Percentiles rank a stretch among this genome's conserved stretches.
These are phyloP conservation scores for Gnaphalium uliginosum DNA, from an alignment of 129 eudicot species.

Conservation along the genomic window DNA sequence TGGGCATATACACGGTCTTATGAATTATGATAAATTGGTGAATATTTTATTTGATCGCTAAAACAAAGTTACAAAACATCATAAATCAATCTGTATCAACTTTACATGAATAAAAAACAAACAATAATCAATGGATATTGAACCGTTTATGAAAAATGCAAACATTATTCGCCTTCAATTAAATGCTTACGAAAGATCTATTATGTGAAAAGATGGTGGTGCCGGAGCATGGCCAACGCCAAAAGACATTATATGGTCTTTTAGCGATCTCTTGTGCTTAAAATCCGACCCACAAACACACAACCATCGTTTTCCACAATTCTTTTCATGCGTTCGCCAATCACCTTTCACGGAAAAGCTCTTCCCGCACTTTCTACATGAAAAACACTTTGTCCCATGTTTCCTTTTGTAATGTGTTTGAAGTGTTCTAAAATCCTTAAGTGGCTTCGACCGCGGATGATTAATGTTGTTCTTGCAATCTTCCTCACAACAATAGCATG, in stretches of 20 bases:
- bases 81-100: not conserved
- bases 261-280: slow-evolving; percentile 88
- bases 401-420: slow-evolving; percentile 93
- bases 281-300: slow-evolving; percentile 86
- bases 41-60: no score
- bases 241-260: slow-evolving; percentile 73
- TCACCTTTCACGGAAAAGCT: slow-evolving; percentile 80
- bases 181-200: slow-evolving; percentile 4
- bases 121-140: not conserved
- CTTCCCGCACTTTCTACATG: slow-evolving; percentile 81
- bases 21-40: no score
- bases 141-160: not conserved
- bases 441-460: slow-evolving; percentile 72
- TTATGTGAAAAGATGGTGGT: slow-evolving; percentile 32
- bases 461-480: slow-evolving; percentile 86
- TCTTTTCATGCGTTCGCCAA: slow-evolving; percentile 95
- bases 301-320: slow-evolving; percentile 88
- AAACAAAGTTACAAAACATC: no score
- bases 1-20: no score
- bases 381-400: slow-evolving; percentile 56
- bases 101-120: not conserved
- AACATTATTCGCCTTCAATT: not conserved
- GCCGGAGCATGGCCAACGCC: slow-evolving; percentile 62
- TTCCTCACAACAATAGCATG: slow-evolving; percentile 85
- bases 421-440: slow-evolving; percentile 78